phyloP scores from a whole-genome alignment of 805 yeast species.

The Candida maesae region DNA sequence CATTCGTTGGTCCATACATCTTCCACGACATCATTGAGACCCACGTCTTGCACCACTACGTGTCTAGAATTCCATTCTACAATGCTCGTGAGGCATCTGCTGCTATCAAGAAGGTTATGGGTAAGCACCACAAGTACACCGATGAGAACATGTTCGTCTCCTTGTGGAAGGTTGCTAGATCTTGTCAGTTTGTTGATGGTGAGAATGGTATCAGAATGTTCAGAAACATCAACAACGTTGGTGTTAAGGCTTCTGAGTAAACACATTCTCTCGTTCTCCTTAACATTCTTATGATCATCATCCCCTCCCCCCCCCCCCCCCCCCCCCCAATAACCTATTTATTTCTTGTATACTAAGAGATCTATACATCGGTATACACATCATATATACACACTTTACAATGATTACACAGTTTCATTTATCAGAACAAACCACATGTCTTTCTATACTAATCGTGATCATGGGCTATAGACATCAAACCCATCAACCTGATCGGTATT shows the following conservation, averaged over 20 bases:
- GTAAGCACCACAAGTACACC: slow-evolving; percentile 64
- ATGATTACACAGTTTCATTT: no score
- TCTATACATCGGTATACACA: no score
- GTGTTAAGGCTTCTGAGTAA: slow-evolving; percentile 31
- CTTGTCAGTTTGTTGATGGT: slow-evolving; percentile 72
- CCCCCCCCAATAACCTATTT: background rate
- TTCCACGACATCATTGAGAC: slow-evolving; percentile 92
- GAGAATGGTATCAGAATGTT: slow-evolving; percentile 62
- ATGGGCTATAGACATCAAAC: slow-evolving; percentile 13
- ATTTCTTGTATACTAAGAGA: no score
- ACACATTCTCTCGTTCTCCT: no score
- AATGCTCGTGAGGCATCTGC: slow-evolving; percentile 75
- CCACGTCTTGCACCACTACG: slow-evolving; percentile 83
- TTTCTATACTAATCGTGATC: no score
- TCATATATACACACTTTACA: no score
- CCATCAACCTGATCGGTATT: slow-evolving; percentile 35
- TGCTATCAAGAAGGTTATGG: slow-evolving; percentile 82
- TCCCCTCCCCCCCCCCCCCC: background rate
- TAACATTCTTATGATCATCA: background rate
- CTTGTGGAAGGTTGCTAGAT: slow-evolving; percentile 54
- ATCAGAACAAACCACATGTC: no score
- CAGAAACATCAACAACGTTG: slow-evolving; percentile 52
- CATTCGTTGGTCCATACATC: slow-evolving; percentile 60
- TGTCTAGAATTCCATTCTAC: slow-evolving; percentile 82
- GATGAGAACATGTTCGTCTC: slow-evolving; percentile 58